These are phyloP conservation scores for Carpinus viminea DNA, from an alignment of 306 rosid genomes.

Conservation along the genomic window DNA sequence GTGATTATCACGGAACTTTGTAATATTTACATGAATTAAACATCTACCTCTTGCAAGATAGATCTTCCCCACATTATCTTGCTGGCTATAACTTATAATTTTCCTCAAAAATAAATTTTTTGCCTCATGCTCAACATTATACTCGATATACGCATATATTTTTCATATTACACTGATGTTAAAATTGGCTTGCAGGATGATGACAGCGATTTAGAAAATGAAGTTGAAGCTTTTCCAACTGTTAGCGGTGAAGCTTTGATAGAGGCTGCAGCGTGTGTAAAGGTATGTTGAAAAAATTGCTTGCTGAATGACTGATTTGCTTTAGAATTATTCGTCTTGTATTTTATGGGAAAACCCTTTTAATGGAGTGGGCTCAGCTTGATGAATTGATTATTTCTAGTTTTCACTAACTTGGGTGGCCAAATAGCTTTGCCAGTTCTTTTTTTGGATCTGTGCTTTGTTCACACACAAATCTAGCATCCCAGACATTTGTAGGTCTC, in stretches of 20 bases:
- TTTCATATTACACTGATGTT: conserved; percentile 22
- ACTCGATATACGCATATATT: background rate
- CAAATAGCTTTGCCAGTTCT: background rate
- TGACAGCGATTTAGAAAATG: conserved; percentile 83
- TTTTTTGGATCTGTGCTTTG: background rate
- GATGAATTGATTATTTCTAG: background rate
- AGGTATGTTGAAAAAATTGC: conserved; percentile 45
- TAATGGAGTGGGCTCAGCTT: background rate
- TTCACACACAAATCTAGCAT: background rate
- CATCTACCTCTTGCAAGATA: background rate
- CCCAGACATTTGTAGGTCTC: background rate
- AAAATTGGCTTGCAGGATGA: conserved; percentile 67
- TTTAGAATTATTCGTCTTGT: conserved; percentile 1
- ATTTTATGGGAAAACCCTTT: background rate
- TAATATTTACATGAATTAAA: background rate
- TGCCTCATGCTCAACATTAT: background rate
- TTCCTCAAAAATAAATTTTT: background rate
- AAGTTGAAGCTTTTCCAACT: conserved; percentile 61
- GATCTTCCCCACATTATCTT: background rate
- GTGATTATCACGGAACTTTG: background rate
- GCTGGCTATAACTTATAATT: background rate
- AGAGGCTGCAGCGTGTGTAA: conserved; percentile 88
- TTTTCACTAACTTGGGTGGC: background rate
- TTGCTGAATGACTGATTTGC: background rate
- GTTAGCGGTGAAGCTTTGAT: conserved; percentile 48